Base-by-base conservation (phyloP, 75 land plant species). In the Sequoia sempervirens region DNA sequence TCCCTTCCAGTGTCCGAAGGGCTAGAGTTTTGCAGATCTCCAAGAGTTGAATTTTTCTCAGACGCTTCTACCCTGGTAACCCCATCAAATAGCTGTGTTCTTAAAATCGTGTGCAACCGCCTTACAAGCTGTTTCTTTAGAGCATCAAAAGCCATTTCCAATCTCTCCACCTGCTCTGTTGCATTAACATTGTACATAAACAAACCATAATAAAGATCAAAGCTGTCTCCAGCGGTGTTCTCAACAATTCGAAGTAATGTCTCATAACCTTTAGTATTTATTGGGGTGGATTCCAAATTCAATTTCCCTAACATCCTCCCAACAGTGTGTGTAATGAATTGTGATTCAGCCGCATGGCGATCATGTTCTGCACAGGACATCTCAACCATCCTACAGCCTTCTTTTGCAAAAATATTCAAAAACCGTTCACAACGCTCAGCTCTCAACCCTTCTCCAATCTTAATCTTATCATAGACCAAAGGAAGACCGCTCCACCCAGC, bases 151-250 rank as follows among this genome's bases (percentile, higher is more conserved):
- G 98, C 96, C 80, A 81, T 74, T 46, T 91, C 94, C 81, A 96
- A 83, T 83, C 96, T 84, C 82, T 92, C 94, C 50, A 95, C 61
- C 90, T 93, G 93, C 88, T 96, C 96, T 79, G 94, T 91, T 15
- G 95, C 90, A 89, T 94, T 96, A 17, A 83, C 54, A 61, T 96
- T 96, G 88, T 96, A 96, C 98, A 96, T 88, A 85, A 96, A 96
- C 83, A 96, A 82, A 58, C 98, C 98, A 89, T 94, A 93, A 78
- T 94, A 96, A 82, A 96, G 90, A 76, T 96, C 98, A 87, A 96
- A 96, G 78, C 98, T 96, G 83, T 96, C 98, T 50, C 93, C 90
- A 3, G 66, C 20, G 4, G 96, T 94, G 78, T 94, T 93, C 76
- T 91, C 90, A 81, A 92, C 95, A 87, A 96, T 86, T 43, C 92